Base-by-base conservation (phyloP, 805 yeast genomes). In the Starmerella vaccinii region DNA sequence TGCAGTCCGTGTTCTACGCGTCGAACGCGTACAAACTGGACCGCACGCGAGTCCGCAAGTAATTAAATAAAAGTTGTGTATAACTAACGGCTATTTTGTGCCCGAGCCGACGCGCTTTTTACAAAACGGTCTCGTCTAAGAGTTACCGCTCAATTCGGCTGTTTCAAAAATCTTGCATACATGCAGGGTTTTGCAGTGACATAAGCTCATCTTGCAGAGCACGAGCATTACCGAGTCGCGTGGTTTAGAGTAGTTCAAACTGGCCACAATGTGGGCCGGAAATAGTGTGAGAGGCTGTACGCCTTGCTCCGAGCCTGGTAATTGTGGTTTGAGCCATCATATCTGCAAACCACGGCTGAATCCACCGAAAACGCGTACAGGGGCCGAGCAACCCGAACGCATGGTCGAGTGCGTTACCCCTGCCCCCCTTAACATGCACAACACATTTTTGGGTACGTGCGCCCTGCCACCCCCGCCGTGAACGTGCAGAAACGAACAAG, bases 191-290 rank as follows among this genome's bases (percentile, higher is more conserved):
- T 3, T 5, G 3, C 8, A 4, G 22, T 34, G 13, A 34, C 38
- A n/a, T 34, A 34, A 34, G 38, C n/a, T 2, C 21, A 34, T 34
- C n/a, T 34, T 13, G 38, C 38, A 34, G 38, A 9, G n/a, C 13
- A 16, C 38, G n/a, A 34, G 38, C 38, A 12, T 16, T 34, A 34
- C 38, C 38, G 38, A 34, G 38, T 34, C 38, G 38, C 38, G 38
- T 34, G n/a, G n/a, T n/a, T n/a, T n/a, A n/a, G n/a, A n/a, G n/a
- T n/a, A n/a, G n/a, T n/a, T n/a, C n/a, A n/a, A n/a, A n/a, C n/a
- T n/a, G n/a, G n/a, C n/a, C n/a, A n/a, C n/a, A n/a, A n/a, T n/a
- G n/a, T n/a, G n/a, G n/a, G n/a, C n/a, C n/a, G n/a, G n/a, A n/a
- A n/a, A n/a, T n/a, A n/a, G n/a, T n/a, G n/a, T n/a, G n/a, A n/a